Base-by-base conservation (phyloP, 1,284 basidiomycete genomes). In the Pholiota adiposa region DNA sequence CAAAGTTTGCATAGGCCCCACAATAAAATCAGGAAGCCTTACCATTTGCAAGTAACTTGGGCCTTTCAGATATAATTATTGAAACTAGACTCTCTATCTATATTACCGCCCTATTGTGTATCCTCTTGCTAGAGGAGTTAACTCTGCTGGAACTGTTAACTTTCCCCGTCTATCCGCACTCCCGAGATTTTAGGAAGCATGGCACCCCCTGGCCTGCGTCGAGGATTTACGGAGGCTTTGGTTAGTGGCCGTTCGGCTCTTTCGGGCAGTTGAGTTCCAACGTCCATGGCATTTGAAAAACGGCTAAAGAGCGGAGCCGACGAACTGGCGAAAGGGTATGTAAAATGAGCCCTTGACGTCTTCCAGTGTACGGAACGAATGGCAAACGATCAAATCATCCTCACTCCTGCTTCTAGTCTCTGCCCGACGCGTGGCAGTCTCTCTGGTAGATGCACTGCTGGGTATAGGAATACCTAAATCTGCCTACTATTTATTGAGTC, bases 241-340 rank as follows among this genome's bases (percentile, higher is more conserved):
- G 27, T 4, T 9, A 21, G 8, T 19, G 48, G 8, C 0, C 8
- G 12, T 19, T 31, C 31, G 48, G 27, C 29, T 34, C 12, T 34
- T 50, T 34, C 19, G 48, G 46, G 16, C 7, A 16, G 18, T 31
- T 9, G 8, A 19, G 29, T 19, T 21, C 48, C 31, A 33, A 50
- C 33, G 31, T 50, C 48, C 29, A 31, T 50, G 48, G 48, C 29
- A n/a, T 50, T 50, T 25, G 27, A 50, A 43, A 44, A 27, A 21
- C n/a, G 49, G 34, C 18, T 19, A 40, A 33, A 51, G 41, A 43
- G 53, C 62, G 62, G 62, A 58, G 51, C 62, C 62, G 62, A 58
- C 29, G 46, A 63, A 43, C 46, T 41, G 54, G 44, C 23, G 50
- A 53, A n/a, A 48, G 34, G 43, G 36, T 44, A 27, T 19, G 48